Evolutionary conservation across 2,329 filamentous ascomycete species (phyloP).

Genomic region (Botryotinia calthae): DNA sequence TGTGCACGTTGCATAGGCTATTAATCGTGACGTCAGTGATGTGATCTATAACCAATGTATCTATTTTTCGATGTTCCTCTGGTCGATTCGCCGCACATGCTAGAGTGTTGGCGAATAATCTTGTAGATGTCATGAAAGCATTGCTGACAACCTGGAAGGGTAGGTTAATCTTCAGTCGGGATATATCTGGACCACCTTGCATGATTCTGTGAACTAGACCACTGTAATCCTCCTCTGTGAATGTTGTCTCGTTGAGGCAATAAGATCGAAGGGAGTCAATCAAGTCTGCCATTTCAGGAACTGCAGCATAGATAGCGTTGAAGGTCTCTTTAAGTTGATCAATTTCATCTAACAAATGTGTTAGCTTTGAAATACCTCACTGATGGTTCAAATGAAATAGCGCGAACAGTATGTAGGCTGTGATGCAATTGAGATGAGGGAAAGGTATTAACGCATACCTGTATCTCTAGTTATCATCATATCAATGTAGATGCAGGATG

Average conservation of each 20-base stretch:
- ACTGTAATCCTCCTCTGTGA: constrained; percentile 50
- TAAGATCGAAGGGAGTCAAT: constrained; percentile 47
- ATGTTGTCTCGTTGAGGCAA: constrained; percentile 49
- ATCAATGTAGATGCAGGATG: constrained; percentile 51
- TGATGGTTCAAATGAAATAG: not conserved
- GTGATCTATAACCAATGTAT: constrained; percentile 51
- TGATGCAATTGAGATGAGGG: not conserved
- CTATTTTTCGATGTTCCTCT: constrained; percentile 45
- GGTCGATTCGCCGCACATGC: constrained; percentile 48
- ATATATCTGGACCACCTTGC: constrained; percentile 45
- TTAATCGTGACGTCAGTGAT: constrained; percentile 49
- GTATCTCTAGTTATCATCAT: constrained; percentile 54
- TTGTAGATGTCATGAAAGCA: constrained; percentile 48
- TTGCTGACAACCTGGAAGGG: constrained; percentile 51
- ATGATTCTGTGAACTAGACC: constrained; percentile 45
- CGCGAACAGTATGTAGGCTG: not conserved
- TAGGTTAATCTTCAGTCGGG: constrained; percentile 50
- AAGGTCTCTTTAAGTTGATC: constrained; percentile 49
- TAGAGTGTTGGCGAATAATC: constrained; percentile 53
- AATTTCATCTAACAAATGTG: constrained; percentile 46
- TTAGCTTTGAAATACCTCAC: constrained; percentile 21
- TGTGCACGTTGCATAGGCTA: constrained; percentile 51
- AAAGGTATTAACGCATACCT: constrained; percentile 37
- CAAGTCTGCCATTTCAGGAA: constrained; percentile 47
- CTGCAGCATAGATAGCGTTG: constrained; percentile 38